Evolutionary conservation across 495 filamentous ascomycete species (phyloP), one percentile per base, ranked within the genome.

Genomic region (Oleoguttula mirabilis): DNA sequence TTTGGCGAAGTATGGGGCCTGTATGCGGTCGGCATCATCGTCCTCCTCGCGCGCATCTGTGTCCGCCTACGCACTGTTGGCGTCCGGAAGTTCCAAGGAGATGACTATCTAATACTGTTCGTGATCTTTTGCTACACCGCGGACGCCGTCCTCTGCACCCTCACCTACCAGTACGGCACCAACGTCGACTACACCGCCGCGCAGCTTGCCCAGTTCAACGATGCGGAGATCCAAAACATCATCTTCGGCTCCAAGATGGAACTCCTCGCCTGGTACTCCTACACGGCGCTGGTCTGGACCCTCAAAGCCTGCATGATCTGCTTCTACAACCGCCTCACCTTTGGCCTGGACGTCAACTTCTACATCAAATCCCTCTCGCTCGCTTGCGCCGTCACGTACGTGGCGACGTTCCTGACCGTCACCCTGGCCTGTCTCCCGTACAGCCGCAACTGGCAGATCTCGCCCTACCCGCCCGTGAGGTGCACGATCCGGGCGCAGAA

Each of bases 311-410:
- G 11, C 3, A 35, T 43, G 41, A 28, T 43, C 28, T 43, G 33
- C 30, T 43, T 43, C 41, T 43, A 19, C 21, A 23, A 43, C 10
- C 28, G 41, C n/a, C 32, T 43, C 17, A 43, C 41, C 2, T 34
- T 43, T 17, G 41, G 41, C 5, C 21, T 43, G 28, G 11, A 32
- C n/a, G 21, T 23, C 16, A 28, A 43, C 24, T 16, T 11, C 10
- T 23, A 21, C 14, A 31, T 43, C 28, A 43, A 43, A 25, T 8
- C 31, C 8, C n/a, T 43, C n/a, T 11, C 19, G 15, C 3, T 34
- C 12, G 30, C 23, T 8, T 10, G 17, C 28, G 19, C 15, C 28
- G 30, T 35, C 4, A 34, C 41, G 5, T 43, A 31, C 10, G 3
- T 20, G 4, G 25, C 21, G 2, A 31, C 35, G 5, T 34, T 43